Percentiles rank a stretch among this genome's conserved stretches.
Conservation (phyloP, 2,329 filamentous ascomycete genomes). For the Magnaporthiopsis incrustans region DNA sequence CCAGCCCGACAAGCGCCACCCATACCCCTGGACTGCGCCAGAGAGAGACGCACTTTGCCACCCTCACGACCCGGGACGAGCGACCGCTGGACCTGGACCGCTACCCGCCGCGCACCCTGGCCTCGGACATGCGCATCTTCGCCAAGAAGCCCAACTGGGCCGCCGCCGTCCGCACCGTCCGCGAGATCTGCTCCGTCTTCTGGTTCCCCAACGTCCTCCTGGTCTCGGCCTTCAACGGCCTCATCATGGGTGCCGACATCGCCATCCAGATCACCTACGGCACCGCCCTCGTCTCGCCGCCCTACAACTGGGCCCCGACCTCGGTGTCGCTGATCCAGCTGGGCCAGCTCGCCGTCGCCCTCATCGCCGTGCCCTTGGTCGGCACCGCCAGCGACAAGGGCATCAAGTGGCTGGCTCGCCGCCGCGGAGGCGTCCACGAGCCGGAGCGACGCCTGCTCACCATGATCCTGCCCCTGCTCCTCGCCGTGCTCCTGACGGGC, state of each 20-base stretch:
- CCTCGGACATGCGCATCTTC: conserved; percentile 10
- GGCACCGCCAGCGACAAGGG: conserved; percentile 29
- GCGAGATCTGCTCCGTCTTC: conserved; percentile 9
- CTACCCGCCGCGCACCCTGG: conserved; percentile 9
- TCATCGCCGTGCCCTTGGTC: conserved; percentile 29
- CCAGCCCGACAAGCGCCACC: neutral
- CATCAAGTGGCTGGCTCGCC: conserved; percentile 25
- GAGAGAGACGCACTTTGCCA: neutral
- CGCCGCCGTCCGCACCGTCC: conserved; percentile 6
- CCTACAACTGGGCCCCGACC: conserved; percentile 28
- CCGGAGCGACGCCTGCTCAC: conserved; percentile 29
- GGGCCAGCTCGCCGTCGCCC: conserved; percentile 22
- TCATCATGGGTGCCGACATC: conserved; percentile 27
- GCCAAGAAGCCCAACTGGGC: conserved; percentile 10
- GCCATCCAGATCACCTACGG: conserved; percentile 34
- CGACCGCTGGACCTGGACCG: conserved; percentile 7
- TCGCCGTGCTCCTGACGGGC: conserved; percentile 27
- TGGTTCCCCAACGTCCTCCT: conserved; percentile 7
- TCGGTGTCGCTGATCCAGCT: conserved; percentile 28
- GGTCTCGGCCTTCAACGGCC: conserved; percentile 9
- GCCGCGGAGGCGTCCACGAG: conserved; percentile 30
- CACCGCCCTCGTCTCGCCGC: conserved; percentile 23
- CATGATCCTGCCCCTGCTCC: conserved; percentile 26
- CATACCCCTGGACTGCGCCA: neutral
- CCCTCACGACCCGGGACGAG: neutral